A percentile compares a stretch with the other conserved stretches of the same genome.
These are phyloP conservation scores for Cornus florida DNA, from an alignment of 148 eudicot species.

Conservation along the genomic window DNA sequence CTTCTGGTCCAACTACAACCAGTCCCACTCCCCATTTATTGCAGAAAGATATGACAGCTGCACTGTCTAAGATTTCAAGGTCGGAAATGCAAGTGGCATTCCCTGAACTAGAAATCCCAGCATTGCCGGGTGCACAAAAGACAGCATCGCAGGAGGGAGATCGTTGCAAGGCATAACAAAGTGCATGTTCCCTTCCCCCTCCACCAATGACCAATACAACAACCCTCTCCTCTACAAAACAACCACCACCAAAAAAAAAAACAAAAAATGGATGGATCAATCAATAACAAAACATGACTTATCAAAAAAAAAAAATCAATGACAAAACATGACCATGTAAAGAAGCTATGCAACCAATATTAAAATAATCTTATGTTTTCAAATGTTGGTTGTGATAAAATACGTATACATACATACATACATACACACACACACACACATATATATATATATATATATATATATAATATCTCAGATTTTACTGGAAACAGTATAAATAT, in stretches of 20 bases:
- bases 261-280: too few relatives aligned
- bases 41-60: slow-evolving; percentile 77
- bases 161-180: slow-evolving; percentile 74
- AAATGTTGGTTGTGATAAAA: too few relatives aligned
- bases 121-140: slow-evolving; percentile 91
- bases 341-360: not conserved
- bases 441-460: too few relatives aligned
- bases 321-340: not conserved
- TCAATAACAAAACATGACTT: not conserved
- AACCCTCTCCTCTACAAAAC: slow-evolving; percentile 58
- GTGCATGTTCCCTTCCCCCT: slow-evolving; percentile 97
- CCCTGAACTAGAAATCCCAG: slow-evolving; percentile 81
- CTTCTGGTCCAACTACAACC: slow-evolving; percentile 97
- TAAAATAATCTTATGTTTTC: too few relatives aligned
- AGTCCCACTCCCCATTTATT: slow-evolving; percentile 60
- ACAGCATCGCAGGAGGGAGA: slow-evolving; percentile 70
- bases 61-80: slow-evolving; percentile 62
- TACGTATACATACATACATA: too few relatives aligned
- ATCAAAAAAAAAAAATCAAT: not conserved
- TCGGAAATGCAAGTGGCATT: slow-evolving; percentile 77
- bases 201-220: slow-evolving; percentile 87
- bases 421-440: too few relatives aligned
- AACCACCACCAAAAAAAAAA: not conserved
- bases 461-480: too few relatives aligned
- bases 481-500: too few relatives aligned